Percentiles rank a stretch among this genome's conserved stretches.
phyloP scores from a whole-genome alignment of 2,329 filamentous ascomycete species.

The Biscogniauxia sp. region DNA sequence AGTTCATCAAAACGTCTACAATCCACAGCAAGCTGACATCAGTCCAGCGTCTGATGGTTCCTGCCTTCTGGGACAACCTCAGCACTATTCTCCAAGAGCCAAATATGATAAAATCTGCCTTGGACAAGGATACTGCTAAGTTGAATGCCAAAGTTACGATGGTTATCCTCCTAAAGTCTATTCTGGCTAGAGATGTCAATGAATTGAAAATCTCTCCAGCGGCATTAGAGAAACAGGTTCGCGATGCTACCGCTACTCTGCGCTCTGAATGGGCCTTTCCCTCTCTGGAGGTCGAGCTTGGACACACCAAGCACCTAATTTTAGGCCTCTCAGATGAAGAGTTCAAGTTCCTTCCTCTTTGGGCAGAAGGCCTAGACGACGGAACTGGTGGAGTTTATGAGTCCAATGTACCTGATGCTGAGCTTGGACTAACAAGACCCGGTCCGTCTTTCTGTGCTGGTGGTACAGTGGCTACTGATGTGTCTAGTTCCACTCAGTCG shows the following conservation, averaged over 20 bases:
- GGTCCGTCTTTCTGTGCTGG: conserved; percentile 33
- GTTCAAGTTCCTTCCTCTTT: conserved; percentile 62
- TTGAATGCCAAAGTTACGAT: background rate
- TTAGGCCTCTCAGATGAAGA: conserved; percentile 55
- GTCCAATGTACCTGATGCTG: conserved; percentile 31
- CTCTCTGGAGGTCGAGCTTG: conserved; percentile 33
- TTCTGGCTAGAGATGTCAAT: background rate
- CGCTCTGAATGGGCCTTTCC: conserved; percentile 22
- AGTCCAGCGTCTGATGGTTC: conserved; percentile 34
- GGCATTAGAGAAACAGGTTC: background rate
- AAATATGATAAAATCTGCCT: background rate
- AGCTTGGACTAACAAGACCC: conserved; percentile 28
- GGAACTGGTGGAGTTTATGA: conserved; percentile 48
- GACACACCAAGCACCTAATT: conserved; percentile 44
- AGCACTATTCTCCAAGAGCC: background rate
- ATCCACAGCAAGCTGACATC: conserved; percentile 18
- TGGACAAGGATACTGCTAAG: background rate
- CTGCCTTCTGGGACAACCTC: conserved; percentile 36
- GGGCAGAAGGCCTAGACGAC: conserved; percentile 59
- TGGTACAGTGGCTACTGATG: conserved; percentile 22
- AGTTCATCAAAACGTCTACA: background rate
- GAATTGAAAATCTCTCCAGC: background rate
- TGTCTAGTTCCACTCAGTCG: conserved; percentile 15
- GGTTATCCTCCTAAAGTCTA: background rate
- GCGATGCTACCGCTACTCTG: conserved; percentile 3